These are phyloP conservation scores for Candida sonorensis DNA, from an alignment of 805 yeast species.

Conservation along the genomic window DNA sequence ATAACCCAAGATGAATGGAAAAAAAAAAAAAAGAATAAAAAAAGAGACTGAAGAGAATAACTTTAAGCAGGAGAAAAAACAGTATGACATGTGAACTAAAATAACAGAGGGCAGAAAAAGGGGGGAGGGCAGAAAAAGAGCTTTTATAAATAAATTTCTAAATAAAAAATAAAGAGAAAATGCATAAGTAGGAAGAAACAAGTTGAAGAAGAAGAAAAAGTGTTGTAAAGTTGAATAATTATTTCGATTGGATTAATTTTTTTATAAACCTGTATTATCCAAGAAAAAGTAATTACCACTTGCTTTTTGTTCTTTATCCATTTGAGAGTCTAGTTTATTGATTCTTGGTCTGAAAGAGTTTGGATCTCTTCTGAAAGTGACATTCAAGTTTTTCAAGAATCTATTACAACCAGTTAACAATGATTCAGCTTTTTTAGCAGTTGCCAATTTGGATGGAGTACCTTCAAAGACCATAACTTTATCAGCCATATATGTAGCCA, in stretches of 20 bases:
- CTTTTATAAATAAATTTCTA: too few species aligned
- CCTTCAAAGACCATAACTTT: conserved; percentile 98
- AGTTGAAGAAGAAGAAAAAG: background rate
- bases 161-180: too few species aligned
- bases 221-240: too few species aligned
- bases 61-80: too few species aligned
- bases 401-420: conserved; percentile 95
- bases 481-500: conserved; percentile 99
- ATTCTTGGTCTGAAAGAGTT: conserved; percentile 97
- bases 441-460: conserved; percentile 76
- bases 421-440: conserved; percentile 86
- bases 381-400: conserved; percentile 94
- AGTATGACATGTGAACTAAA: too few species aligned
- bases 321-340: conserved; percentile 94
- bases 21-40: too few species aligned
- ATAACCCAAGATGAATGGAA: too few species aligned
- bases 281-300: conserved; percentile 94
- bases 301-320: conserved; percentile 96
- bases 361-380: conserved; percentile 99
- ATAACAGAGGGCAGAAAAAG: too few species aligned
- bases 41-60: too few species aligned
- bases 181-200: too few species aligned
- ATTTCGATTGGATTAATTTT: too few species aligned
- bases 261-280: conserved; percentile 48
- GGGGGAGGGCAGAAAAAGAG: too few species aligned